Evolutionary conservation across 2,329 filamentous ascomycete genomes (phyloP), one percentile per base, ranked within the genome.

Genomic region (Helotiales sp.): DNA sequence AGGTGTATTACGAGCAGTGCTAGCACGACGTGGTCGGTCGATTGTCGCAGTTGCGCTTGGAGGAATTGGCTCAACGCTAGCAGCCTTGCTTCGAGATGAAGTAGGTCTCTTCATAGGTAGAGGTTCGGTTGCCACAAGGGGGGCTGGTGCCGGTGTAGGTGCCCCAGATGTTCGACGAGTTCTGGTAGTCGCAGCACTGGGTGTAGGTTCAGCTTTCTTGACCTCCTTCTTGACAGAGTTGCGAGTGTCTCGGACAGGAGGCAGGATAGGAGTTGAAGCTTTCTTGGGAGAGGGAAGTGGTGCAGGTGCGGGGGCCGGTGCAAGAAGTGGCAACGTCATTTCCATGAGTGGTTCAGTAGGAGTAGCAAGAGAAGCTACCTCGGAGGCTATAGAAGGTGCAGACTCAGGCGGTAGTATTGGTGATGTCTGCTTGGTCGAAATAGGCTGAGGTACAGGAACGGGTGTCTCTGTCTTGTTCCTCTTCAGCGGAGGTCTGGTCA

Each of bases 381-480:
- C 62, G 38, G 66, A 63, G 27, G 60, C 47, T 9, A 58, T 54
- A 17, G 66, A 67, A 36, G 59, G 44, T 55, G 65, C 62, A 40
- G 40, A 44, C 42, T 64, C 62, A 24, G 59, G 42, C 47, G 58
- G 59, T 40, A 50, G 50, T 48, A 42, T 60, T 44, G 75, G 68
- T 34, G 76, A 72, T 10, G 73, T 71, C 42, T 63, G 61, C 54
- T 66, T 69, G 5, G 66, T 62, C 22, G 60, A 53, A 55, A 70
- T 72, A 66, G 66, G 66, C 65, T 61, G 71, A 63, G 75, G 75
- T 40, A 77, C 77, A 49, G 79, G 81, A 29, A 84, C 75, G 10
- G 81, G 82, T 13, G 82, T 84, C 69, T 84, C 82, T 24, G 78
- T 83, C 69, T 84, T 84, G 61, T 74, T 79, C 31, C 81, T 77